phyloP scores from a whole-genome alignment of 1,284 basidiomycete genomes.

The Porphyrellus sp. region DNA sequence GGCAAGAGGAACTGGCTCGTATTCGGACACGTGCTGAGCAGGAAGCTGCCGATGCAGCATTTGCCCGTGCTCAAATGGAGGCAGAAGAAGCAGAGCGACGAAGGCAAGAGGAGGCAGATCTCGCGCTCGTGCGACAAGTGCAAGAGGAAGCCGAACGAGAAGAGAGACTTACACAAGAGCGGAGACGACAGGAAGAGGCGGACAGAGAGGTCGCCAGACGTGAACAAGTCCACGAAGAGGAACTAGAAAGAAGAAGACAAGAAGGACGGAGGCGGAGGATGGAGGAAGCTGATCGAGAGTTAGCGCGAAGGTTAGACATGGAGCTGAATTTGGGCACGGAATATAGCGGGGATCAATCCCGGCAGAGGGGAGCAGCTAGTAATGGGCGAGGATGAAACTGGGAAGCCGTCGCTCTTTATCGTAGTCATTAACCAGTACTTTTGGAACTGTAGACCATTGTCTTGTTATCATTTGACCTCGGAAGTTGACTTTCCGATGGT shows the following conservation, averaged over 20 bases:
- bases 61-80: constrained; percentile 35
- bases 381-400: constrained; percentile 6
- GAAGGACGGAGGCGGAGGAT: constrained; percentile 28
- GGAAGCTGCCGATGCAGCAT: constrained; percentile 36
- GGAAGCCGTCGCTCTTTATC: neutral
- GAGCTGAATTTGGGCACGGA: constrained; percentile 25
- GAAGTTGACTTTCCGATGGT: no score
- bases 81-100: constrained; percentile 33
- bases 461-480: no score
- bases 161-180: constrained; percentile 20
- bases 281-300: constrained; percentile 30
- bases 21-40: constrained; percentile 33
- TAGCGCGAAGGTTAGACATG: constrained; percentile 33
- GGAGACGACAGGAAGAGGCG: constrained; percentile 32
- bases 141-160: constrained; percentile 34
- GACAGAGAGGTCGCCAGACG: constrained; percentile 33
- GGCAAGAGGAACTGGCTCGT: constrained; percentile 33
- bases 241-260: constrained; percentile 35
- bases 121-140: constrained; percentile 27
- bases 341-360: constrained; percentile 8
- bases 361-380: constrained; percentile 2
- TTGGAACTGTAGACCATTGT: no score
- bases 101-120: constrained; percentile 33
- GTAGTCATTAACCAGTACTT: no score
- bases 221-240: constrained; percentile 41